Evolutionary conservation across 768 basidiomycete genomes (phyloP), one percentile per base, ranked within the genome.

Genomic region (Terana coerulea): DNA sequence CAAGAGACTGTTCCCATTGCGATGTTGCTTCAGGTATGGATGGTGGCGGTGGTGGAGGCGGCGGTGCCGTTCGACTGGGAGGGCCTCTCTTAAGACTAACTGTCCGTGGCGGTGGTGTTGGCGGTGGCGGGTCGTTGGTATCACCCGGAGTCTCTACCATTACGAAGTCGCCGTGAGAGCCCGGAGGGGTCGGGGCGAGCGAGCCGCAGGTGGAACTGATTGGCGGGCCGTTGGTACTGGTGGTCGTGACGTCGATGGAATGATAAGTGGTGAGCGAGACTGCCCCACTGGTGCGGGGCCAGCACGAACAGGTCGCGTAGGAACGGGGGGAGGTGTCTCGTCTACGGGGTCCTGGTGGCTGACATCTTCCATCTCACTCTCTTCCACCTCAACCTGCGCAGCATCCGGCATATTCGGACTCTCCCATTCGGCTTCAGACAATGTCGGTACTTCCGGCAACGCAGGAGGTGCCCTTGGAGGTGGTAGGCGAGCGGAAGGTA

Each of bases 291-390:
- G 17, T 17, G 47, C 40, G 15, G 57, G 60, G 30, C 63, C 49
- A 26, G 69, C 68, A 21, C 70, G 65, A 12, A 62, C 63, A 19
- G 57, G 65, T 22, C 82, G 77, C 24, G 75, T 69, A 14, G 85
- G 83, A 25, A 83, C 69, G 8, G 81, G 78, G 21, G 83, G 81
- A 0, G 80, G 75, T 3, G 67, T 68, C 11, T 76, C 75, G 49
- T 77, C 78, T 46, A 65, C 67, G 4, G 64, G 67, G 24, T 78
- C 73, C 30, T 81, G 79, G 52, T 83, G 73, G 8, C 67, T 71
- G 8, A 84, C 78, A 56, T 88, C 85, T 57, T 88, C 86, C 12
- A 81, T 70, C 61, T 88, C 85, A 54, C 84, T 87, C 59, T 88
- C 86, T 60, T 87, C 85, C 5, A 76, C 79, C 52, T 88, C 87